These are phyloP conservation scores for Colletotrichum viniferum DNA, from an alignment of 2,329 filamentous ascomycete genomes.

Conservation along the genomic window DNA sequence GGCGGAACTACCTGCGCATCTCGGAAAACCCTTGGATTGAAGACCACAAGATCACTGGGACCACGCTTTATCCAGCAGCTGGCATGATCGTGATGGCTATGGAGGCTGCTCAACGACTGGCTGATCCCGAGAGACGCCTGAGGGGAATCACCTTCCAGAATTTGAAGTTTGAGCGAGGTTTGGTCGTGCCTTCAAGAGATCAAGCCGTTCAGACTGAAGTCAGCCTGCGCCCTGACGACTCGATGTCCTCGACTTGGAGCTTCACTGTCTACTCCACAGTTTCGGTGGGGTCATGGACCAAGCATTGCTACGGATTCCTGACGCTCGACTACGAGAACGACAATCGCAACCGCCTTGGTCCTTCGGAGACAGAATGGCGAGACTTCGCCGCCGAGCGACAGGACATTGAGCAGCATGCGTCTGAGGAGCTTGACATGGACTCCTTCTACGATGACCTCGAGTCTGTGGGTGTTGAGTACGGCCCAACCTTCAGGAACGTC, in stretches of 20 bases:
- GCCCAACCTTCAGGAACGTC: slow-evolving; percentile 18
- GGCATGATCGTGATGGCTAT: slow-evolving; percentile 34
- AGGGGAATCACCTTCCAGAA: background rate
- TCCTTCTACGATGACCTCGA: slow-evolving; percentile 21
- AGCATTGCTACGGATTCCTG: background rate
- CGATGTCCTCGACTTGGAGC: background rate
- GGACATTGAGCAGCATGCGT: background rate
- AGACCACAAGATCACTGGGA: slow-evolving; percentile 49
- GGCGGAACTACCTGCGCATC: slow-evolving; percentile 22
- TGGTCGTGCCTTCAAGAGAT: background rate
- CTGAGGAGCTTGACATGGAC: background rate
- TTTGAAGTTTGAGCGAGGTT: background rate
- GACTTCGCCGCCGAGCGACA: background rate
- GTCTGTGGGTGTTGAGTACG: slow-evolving; percentile 21
- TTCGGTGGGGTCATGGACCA: background rate
- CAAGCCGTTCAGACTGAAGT: background rate
- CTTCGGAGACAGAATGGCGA: background rate
- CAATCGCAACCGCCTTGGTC: background rate
- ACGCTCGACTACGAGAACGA: background rate
- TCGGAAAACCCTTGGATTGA: slow-evolving; percentile 47
- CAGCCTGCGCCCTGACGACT: background rate
- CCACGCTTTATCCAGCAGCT: slow-evolving; percentile 42
- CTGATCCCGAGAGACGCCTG: background rate
- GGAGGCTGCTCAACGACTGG: slow-evolving; percentile 10
- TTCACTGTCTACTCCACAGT: background rate